Conservation (phyloP, 208 protist genomes). For the Crithidia fasciculata region DNA sequence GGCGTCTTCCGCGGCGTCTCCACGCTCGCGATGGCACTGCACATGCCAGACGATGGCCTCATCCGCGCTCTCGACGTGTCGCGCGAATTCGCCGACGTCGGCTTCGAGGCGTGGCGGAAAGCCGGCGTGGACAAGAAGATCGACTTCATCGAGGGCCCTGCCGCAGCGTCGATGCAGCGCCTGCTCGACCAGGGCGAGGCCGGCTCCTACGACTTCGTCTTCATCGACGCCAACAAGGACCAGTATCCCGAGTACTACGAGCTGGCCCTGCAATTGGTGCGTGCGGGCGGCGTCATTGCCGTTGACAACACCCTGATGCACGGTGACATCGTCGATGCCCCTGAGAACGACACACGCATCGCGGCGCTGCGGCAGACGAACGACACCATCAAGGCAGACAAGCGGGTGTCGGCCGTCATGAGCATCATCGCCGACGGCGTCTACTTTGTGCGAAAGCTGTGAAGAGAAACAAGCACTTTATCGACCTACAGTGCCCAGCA, state of each 20-base stretch:
- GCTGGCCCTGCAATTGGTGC: constrained; percentile 44
- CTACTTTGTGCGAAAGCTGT: constrained; percentile 45
- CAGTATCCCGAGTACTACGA: constrained; percentile 74
- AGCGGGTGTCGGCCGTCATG: constrained; percentile 58
- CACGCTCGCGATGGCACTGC: constrained; percentile 46
- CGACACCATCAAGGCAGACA: constrained; percentile 48
- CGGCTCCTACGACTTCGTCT: constrained; percentile 71
- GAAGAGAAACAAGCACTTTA: background rate
- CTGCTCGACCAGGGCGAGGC: constrained; percentile 40
- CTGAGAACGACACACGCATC: background rate
- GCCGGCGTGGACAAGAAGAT: constrained; percentile 61
- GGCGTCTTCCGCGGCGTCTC: constrained; percentile 64
- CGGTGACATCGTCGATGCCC: constrained; percentile 33
- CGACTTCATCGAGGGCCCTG: constrained; percentile 48
- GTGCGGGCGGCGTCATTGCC: constrained; percentile 49
- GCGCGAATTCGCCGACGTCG: constrained; percentile 45
- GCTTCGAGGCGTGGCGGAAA: constrained; percentile 45
- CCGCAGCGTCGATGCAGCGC: constrained; percentile 39
- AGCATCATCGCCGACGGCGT: constrained; percentile 52
- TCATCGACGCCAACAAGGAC: constrained; percentile 74
- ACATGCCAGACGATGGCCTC: constrained; percentile 45
- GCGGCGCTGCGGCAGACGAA: constrained; percentile 23
- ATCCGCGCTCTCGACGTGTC: constrained; percentile 54
- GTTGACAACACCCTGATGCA: constrained; percentile 67
- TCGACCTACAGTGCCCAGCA: too few relatives aligned